Evolutionary conservation across 2,329 filamentous ascomycete species (phyloP), one percentile per base, ranked within the genome.

Genomic region (Trichoderma cornu-damae): DNA sequence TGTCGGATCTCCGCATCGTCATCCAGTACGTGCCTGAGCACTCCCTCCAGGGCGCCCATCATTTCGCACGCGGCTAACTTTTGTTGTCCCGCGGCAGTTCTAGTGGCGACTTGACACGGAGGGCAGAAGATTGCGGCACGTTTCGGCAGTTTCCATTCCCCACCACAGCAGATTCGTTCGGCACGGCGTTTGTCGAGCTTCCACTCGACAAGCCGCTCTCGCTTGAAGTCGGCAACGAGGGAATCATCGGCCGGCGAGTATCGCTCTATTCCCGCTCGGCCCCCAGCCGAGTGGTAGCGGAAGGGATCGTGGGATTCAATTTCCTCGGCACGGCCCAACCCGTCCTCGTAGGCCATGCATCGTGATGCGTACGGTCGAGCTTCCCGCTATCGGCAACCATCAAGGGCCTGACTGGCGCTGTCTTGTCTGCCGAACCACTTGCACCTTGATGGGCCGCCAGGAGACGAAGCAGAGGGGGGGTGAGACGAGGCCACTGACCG

Each of bases 241-340:
- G 77, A 8, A 77, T 80, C 51, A 79, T 80, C 18, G 77, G 77
- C 0, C 69, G 77, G 4, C 68, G 77, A 8, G 76, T 80, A 1
- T 78, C 77, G 0, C 52, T 80, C 0, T 70, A 68, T 28, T 67
- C 69, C 0, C 61, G 65, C 0, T 55, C 61, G 0, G 46, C 54
- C 0, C 59, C 54, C 61, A 70, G 70, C 9, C 59, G 38, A 28
- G 68, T 76, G 0, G 60, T 78, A 3, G 77, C 77, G 0, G 77
- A 79, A 60, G 77, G 77, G 0, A 77, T 79, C n/a, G 74, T 79
- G 4, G 77, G 77, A 1, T 78, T 77, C 63, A 79, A 79, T 34
- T 73, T 71, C 43, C 50, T 67, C 52, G 65, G 61, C 32, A 60
- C 20, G 49, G 34, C 28, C 16, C 32, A 47, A 3, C 34, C n/a